A percentile compares a stretch with the other conserved stretches of the same genome.
Conservation (phyloP, 2,329 filamentous ascomycete genomes). For the Beauveria australis region DNA sequence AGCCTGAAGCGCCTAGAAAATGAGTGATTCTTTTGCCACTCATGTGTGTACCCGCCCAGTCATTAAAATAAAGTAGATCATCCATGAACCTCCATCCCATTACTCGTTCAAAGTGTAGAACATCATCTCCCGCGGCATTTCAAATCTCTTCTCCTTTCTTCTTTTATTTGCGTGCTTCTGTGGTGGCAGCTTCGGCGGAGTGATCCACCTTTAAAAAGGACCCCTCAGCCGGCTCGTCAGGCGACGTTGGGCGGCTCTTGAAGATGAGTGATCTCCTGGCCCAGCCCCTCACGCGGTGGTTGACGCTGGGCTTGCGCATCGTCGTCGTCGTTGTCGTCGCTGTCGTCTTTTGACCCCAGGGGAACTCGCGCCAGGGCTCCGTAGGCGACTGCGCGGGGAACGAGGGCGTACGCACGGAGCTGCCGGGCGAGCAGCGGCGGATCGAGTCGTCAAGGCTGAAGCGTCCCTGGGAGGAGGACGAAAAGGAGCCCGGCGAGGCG, state of each 20-base stretch:
- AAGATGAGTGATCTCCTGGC: slow-evolving; percentile 24
- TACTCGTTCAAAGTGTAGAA: slow-evolving; percentile 1
- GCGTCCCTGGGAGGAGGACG: slow-evolving; percentile 18
- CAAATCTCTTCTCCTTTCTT: too few species aligned
- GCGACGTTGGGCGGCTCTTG: slow-evolving; percentile 14
- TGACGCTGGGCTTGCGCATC: slow-evolving; percentile 22
- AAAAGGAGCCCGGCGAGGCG: slow-evolving; percentile 20
- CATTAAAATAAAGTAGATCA: slow-evolving; percentile 2
- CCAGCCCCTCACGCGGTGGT: slow-evolving; percentile 26
- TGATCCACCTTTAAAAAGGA: slow-evolving; percentile 1
- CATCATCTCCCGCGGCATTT: neutral
- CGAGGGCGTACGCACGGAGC: slow-evolving; percentile 5
- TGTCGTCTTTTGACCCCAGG: slow-evolving; percentile 19
- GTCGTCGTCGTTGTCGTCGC: slow-evolving; percentile 16
- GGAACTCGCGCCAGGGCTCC: slow-evolving; percentile 19
- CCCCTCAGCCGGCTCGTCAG: slow-evolving; percentile 16
- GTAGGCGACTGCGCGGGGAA: slow-evolving; percentile 11
- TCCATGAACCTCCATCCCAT: neutral
- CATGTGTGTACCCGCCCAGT: neutral
- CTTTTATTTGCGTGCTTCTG: neutral
- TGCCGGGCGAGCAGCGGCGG: slow-evolving; percentile 9
- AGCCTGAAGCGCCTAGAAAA: neutral
- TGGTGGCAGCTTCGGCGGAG: neutral
- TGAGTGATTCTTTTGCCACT: neutral
- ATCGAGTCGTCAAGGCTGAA: slow-evolving; percentile 20